phyloP scores from a whole-genome alignment of 2,329 filamentous ascomycete species.

The Juglanconis juglandina region DNA sequence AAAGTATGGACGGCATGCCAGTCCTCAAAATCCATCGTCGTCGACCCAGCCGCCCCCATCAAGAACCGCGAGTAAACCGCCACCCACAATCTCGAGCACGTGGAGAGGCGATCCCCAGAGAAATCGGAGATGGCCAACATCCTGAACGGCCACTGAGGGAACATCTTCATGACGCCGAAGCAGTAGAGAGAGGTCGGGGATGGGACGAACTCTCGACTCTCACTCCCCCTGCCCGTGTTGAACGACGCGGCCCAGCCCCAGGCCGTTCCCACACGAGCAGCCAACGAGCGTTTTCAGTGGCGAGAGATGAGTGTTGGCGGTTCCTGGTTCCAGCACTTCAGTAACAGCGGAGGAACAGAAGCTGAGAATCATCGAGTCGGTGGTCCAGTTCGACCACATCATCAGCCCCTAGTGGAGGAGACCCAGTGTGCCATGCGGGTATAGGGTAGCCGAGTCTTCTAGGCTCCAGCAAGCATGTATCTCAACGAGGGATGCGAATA shows the following conservation, averaged over 20 bases:
- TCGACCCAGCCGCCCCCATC: conserved; percentile 31
- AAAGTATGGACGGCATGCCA: conserved; percentile 41
- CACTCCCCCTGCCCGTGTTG: conserved; percentile 35
- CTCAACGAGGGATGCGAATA: background rate
- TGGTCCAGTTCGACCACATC: conserved; percentile 21
- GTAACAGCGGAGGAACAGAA: conserved; percentile 21
- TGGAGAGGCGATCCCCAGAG: conserved; percentile 32
- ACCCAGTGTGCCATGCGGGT: conserved; percentile 23
- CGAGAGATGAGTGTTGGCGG: conserved; percentile 24
- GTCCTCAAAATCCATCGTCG: conserved; percentile 42
- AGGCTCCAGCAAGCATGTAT: background rate
- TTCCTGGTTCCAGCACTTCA: conserved; percentile 25
- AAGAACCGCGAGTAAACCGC: conserved; percentile 29
- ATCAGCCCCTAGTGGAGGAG: conserved; percentile 21
- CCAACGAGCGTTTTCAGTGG: conserved; percentile 26
- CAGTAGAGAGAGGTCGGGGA: conserved; percentile 39
- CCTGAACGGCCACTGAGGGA: conserved; percentile 39
- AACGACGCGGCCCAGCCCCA: conserved; percentile 35
- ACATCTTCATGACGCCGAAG: conserved; percentile 40
- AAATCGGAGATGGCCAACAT: conserved; percentile 41
- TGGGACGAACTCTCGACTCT: conserved; percentile 38
- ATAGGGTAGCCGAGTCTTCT: conserved; percentile 17
- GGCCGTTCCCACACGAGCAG: conserved; percentile 27
- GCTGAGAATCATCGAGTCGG: conserved; percentile 25
- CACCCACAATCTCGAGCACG: conserved; percentile 29